A percentile compares a stretch with the other conserved stretches of the same genome.
phyloP scores from a whole-genome alignment of 2,329 filamentous ascomycete species.

The Talaromyces sp. region DNA sequence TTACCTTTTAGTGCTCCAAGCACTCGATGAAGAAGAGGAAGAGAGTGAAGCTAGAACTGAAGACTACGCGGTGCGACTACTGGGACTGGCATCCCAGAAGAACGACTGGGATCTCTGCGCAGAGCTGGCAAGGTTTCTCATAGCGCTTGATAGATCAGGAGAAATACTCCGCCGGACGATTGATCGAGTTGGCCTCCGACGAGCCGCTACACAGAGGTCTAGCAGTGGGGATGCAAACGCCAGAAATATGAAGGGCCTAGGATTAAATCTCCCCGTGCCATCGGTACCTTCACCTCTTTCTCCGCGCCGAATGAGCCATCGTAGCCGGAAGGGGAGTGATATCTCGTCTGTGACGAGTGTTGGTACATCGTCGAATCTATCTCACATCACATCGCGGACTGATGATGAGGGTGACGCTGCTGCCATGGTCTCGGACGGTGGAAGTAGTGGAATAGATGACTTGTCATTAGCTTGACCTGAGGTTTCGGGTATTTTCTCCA shows the following conservation, averaged over 20 bases:
- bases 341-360: conserved; percentile 13
- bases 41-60: conserved; percentile 50
- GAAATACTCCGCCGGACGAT: conserved; percentile 59
- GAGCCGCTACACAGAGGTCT: conserved; percentile 8
- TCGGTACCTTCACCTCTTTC: conserved; percentile 25
- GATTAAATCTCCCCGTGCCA: conserved; percentile 31
- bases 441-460: conserved; percentile 12
- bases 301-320: conserved; percentile 8
- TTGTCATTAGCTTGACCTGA: background rate
- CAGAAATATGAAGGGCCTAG: conserved; percentile 29
- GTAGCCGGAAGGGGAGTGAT: conserved; percentile 14
- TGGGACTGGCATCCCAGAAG: conserved; percentile 75
- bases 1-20: conserved; percentile 92
- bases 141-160: conserved; percentile 84
- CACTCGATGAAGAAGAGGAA: conserved; percentile 54
- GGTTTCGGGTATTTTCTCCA: background rate
- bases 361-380: conserved; percentile 7
- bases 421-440: conserved; percentile 9
- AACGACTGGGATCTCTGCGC: conserved; percentile 94
- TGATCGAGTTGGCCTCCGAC: conserved; percentile 34
- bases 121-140: conserved; percentile 89
- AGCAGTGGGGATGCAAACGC: conserved; percentile 16
- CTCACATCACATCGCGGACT: conserved; percentile 9
- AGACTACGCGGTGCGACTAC: conserved; percentile 65
- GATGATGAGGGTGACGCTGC: conserved; percentile 7